These are phyloP conservation scores for Aspergillus panamensis DNA, from an alignment of 495 filamentous ascomycete genomes.

Conservation along the genomic window DNA sequence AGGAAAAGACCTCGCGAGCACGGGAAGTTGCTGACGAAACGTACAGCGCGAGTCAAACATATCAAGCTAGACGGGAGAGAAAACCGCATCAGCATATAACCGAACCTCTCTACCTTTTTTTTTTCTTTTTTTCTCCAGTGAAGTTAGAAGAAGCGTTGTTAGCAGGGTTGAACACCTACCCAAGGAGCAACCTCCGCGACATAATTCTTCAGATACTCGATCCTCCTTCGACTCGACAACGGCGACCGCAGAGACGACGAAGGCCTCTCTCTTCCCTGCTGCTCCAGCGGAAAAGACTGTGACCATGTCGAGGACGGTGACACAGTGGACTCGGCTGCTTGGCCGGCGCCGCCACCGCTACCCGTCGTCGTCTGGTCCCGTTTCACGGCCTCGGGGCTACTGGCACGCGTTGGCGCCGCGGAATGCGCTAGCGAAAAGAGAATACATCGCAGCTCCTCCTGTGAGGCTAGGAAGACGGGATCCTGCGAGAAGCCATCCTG, in stretches of 20 bases:
- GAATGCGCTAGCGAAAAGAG: constrained; percentile 37
- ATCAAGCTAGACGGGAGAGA: constrained; percentile 35
- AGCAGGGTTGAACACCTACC: too few relatives aligned
- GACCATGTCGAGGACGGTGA: not conserved
- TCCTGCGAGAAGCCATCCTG: constrained; percentile 38
- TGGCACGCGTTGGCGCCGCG: constrained; percentile 28
- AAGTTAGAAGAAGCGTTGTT: not conserved
- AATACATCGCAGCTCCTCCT: constrained; percentile 38
- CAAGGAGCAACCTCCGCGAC: constrained; percentile 45
- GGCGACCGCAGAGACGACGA: constrained; percentile 18
- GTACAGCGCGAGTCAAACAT: constrained; percentile 47
- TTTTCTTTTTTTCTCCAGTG: too few relatives aligned
- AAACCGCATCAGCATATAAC: not conserved
- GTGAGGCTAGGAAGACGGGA: constrained; percentile 36
- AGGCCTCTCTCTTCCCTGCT: not conserved
- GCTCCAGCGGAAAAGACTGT: not conserved
- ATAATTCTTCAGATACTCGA: constrained; percentile 45
- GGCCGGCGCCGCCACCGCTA: constrained; percentile 5
- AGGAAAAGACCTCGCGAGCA: constrained; percentile 36
- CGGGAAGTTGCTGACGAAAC: constrained; percentile 41
- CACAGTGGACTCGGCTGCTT: not conserved
- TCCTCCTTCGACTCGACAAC: constrained; percentile 25
- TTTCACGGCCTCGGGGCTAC: constrained; percentile 18
- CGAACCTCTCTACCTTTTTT: not conserved
- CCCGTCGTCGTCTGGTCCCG: not conserved